These are phyloP conservation scores for Royoungia palumana DNA, from an alignment of 768 basidiomycete species.

Conservation along the genomic window DNA sequence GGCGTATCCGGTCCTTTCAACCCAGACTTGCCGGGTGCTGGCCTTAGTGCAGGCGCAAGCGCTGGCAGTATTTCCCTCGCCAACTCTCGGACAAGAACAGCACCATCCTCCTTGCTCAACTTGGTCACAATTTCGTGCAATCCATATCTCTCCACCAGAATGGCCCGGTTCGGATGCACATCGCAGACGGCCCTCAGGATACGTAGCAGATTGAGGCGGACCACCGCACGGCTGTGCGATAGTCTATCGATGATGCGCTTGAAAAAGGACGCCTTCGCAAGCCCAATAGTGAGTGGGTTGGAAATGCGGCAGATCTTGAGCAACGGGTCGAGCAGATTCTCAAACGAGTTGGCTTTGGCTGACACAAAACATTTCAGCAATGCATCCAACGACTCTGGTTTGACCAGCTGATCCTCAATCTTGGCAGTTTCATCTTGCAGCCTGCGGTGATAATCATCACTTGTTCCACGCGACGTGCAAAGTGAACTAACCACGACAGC, in stretches of 20 bases:
- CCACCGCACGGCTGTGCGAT: constrained; percentile 70
- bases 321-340: constrained; percentile 88
- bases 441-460: constrained; percentile 43
- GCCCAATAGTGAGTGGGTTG: constrained; percentile 62
- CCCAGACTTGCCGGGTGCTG: constrained; percentile 35
- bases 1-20: constrained; percentile 36
- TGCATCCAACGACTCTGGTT: constrained; percentile 58
- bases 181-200: constrained; percentile 86
- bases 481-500: constrained; percentile 67
- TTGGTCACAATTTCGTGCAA: constrained; percentile 76
- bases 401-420: constrained; percentile 85
- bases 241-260: constrained; percentile 83
- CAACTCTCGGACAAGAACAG: constrained; percentile 86
- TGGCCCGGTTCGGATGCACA: constrained; percentile 79
- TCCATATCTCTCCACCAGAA: constrained; percentile 79
- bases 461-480: background rate
- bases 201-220: constrained; percentile 85
- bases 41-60: constrained; percentile 67
- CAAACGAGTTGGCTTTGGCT: constrained; percentile 87
- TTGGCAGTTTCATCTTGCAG: constrained; percentile 92
- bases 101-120: constrained; percentile 81
- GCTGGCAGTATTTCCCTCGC: constrained; percentile 83
- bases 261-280: constrained; percentile 83
- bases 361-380: constrained; percentile 78
- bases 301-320: constrained; percentile 89